Percentiles rank a stretch among this genome's conserved stretches.
These are phyloP conservation scores for Brasenia schreberi DNA, from an alignment of 164 flowering plant species.

Conservation along the genomic window DNA sequence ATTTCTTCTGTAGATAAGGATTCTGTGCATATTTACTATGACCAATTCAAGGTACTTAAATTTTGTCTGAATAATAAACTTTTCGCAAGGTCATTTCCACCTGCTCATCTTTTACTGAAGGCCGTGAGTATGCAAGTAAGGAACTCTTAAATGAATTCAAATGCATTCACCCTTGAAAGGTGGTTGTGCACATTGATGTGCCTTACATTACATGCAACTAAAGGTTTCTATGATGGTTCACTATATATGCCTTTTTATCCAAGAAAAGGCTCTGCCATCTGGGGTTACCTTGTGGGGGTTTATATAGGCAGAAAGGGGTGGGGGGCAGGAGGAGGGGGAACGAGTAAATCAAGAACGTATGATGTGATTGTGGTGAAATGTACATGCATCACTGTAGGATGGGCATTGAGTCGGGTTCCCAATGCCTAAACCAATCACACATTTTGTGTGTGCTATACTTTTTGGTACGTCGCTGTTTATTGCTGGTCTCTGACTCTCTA, in stretches of 20 bases:
- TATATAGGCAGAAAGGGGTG: too few relatives aligned
- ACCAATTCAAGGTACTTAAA: conserved; percentile 38
- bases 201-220: not conserved
- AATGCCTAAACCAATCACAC: not conserved
- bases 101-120: too few relatives aligned
- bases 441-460: not conserved
- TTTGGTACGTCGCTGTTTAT: not conserved
- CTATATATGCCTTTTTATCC: not conserved
- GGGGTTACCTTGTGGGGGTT: too few relatives aligned
- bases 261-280: too few relatives aligned
- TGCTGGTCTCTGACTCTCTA: not conserved
- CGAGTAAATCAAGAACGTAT: too few relatives aligned
- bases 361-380: not conserved
- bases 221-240: not conserved
- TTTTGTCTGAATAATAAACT: not conserved
- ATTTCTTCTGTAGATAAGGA: conserved; percentile 42
- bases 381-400: not conserved
- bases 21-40: conserved; percentile 26
- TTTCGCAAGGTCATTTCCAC: not conserved
- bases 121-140: too few relatives aligned
- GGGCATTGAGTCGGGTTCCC: too few relatives aligned
- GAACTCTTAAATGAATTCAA: too few relatives aligned
- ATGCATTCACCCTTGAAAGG: too few relatives aligned
- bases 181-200: not conserved
- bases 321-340: too few relatives aligned